Percentiles rank a stretch among this genome's conserved stretches.
Evolutionary conservation across 805 yeast species (phyloP).

Genomic region (Metschnikowia lunata): DNA sequence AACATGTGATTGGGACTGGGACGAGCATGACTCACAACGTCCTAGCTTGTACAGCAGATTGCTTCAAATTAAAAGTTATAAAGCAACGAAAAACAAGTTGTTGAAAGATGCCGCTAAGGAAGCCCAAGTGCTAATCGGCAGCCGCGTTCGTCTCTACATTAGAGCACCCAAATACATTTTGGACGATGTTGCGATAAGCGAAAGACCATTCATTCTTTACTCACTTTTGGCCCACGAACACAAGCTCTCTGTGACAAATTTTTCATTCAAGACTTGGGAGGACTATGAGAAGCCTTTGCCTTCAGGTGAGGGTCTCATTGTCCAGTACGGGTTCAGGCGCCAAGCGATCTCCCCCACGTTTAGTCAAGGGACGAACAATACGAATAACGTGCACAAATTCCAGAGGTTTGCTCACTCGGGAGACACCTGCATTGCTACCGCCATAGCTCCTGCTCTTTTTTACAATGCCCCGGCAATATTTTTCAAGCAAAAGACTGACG

Average conservation of each 20-base stretch:
- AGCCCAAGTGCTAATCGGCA: slow-evolving; percentile 51
- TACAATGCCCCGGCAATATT: slow-evolving; percentile 81
- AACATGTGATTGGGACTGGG: slow-evolving; percentile 80
- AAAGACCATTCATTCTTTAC: slow-evolving; percentile 58
- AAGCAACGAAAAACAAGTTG: slow-evolving; percentile 67
- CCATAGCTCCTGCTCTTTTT: slow-evolving; percentile 82
- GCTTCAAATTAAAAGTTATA: slow-evolving; percentile 69
- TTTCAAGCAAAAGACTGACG: slow-evolving; percentile 49
- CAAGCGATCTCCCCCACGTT: slow-evolving; percentile 77
- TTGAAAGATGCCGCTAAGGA: slow-evolving; percentile 52
- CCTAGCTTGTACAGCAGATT: slow-evolving; percentile 79
- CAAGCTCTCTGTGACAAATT: slow-evolving; percentile 76
- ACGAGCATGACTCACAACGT: slow-evolving; percentile 70
- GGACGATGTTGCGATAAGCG: slow-evolving; percentile 39
- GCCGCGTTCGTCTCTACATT: slow-evolving; percentile 54
- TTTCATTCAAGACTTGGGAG: slow-evolving; percentile 83
- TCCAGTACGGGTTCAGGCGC: slow-evolving; percentile 92
- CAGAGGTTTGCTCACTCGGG: slow-evolving; percentile 84
- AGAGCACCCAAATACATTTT: slow-evolving; percentile 49
- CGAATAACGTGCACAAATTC: slow-evolving; percentile 83
- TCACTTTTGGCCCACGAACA: slow-evolving; percentile 83
- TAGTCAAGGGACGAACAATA: slow-evolving; percentile 69
- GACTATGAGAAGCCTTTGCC: slow-evolving; percentile 82
- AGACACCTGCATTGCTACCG: slow-evolving; percentile 64
- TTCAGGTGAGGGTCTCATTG: slow-evolving; percentile 73